Evolutionary conservation across 768 basidiomycete species (phyloP).

Genomic region (Serendipita indica): DNA sequence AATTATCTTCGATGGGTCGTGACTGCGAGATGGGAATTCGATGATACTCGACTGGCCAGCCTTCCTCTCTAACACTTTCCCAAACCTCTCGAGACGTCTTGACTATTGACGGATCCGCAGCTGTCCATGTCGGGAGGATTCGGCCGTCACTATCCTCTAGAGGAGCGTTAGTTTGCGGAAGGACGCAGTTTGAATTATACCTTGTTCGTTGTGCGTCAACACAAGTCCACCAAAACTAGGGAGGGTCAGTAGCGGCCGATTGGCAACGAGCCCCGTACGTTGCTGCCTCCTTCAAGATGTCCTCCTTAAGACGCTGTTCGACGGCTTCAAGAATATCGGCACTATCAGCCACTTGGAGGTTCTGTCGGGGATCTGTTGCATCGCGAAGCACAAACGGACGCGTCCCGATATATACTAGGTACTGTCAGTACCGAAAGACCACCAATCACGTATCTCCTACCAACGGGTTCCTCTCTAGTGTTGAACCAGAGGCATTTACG

Average conservation of each 20-base stretch:
- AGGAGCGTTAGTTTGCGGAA: conserved; percentile 22
- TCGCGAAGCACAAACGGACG: conserved; percentile 86
- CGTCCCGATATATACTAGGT: conserved; percentile 20
- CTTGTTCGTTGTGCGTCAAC: conserved; percentile 85
- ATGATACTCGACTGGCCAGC: conserved; percentile 69
- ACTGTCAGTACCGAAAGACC: background rate
- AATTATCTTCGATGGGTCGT: conserved; percentile 90
- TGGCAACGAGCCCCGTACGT: conserved; percentile 29
- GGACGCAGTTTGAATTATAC: conserved; percentile 27
- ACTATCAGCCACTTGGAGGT: conserved; percentile 73
- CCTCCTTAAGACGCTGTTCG: conserved; percentile 73
- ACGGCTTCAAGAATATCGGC: conserved; percentile 91
- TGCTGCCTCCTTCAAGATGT: conserved; percentile 73
- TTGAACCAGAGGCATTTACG: conserved; percentile 87
- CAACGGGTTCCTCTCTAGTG: conserved; percentile 88
- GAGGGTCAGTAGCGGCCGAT: background rate
- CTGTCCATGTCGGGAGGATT: conserved; percentile 86
- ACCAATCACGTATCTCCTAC: conserved; percentile 32
- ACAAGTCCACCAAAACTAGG: conserved; percentile 78
- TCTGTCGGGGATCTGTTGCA: conserved; percentile 64
- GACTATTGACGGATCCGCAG: conserved; percentile 71
- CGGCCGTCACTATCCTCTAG: conserved; percentile 57
- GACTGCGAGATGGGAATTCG: conserved; percentile 90
- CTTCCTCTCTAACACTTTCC: conserved; percentile 58
- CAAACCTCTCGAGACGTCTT: conserved; percentile 79